phyloP scores from a whole-genome alignment of 345 rosid genomes.

The Raphanus raphanistrum region DNA sequence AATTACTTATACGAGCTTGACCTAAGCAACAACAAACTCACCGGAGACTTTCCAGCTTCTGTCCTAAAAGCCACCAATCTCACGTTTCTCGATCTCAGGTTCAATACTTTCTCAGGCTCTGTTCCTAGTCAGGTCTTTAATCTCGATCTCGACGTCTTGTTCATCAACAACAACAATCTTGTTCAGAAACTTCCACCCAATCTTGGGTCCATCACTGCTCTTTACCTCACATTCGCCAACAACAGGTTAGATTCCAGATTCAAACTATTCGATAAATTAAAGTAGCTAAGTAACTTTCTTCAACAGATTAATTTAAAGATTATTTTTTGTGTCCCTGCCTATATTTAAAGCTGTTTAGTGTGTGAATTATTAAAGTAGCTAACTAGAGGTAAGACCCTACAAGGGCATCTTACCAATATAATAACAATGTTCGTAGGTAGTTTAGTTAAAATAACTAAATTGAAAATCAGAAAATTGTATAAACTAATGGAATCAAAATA shows the following conservation, averaged over 20 bases:
- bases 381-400: no score
- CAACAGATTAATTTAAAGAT: neutral
- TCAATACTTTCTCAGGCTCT: constrained; percentile 61
- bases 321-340: neutral
- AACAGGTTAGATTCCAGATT: constrained; percentile 42
- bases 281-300: neutral
- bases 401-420: no score
- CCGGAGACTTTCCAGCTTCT: constrained; percentile 63
- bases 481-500: no score
- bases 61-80: constrained; percentile 49
- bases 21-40: constrained; percentile 70
- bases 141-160: constrained; percentile 61
- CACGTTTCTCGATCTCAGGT: constrained; percentile 73
- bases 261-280: neutral
- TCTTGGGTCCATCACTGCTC: constrained; percentile 51
- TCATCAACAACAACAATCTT: constrained; percentile 69
- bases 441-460: no score
- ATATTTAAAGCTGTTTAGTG: no score
- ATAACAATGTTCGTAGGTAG: no score
- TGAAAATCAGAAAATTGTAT: no score
- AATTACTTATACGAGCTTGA: constrained; percentile 77
- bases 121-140: constrained; percentile 67
- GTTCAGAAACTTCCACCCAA: constrained; percentile 46
- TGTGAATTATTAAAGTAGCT: neutral
- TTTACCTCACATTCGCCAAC: constrained; percentile 74